Percentiles rank a stretch among this genome's conserved stretches.
Conservation (phyloP, 768 basidiomycete genomes). For the Pseudohyphozyma bogoriensis region DNA sequence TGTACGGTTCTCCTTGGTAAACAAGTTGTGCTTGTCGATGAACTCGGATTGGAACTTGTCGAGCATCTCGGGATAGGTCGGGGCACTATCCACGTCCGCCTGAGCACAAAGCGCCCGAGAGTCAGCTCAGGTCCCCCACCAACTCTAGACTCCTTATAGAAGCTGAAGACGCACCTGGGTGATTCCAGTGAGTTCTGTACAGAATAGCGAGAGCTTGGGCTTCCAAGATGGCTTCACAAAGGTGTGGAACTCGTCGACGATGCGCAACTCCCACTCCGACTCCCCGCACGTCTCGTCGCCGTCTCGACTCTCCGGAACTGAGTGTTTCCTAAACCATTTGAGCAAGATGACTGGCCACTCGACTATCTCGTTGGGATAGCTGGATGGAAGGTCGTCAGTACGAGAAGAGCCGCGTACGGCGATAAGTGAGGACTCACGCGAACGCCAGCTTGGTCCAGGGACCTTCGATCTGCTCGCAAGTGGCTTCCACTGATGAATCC, state of each 20-base stretch:
- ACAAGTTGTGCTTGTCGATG: conserved; percentile 19
- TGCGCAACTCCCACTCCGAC: conserved; percentile 45
- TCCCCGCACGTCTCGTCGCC: background rate
- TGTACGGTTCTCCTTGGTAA: conserved; percentile 26
- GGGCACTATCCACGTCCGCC: conserved; percentile 70
- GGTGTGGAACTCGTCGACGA: conserved; percentile 71
- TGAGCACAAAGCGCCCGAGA: conserved; percentile 41
- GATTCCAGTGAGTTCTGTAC: conserved; percentile 79
- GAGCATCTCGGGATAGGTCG: conserved; percentile 60
- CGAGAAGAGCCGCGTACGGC: no score
- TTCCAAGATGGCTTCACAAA: conserved; percentile 83
- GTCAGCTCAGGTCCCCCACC: no score
- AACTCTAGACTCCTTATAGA: no score
- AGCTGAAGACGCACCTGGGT: conserved; percentile 56
- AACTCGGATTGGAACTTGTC: conserved; percentile 35
- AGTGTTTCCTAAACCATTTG: conserved; percentile 48
- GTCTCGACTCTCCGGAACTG: background rate
- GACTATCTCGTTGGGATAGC: conserved; percentile 92
- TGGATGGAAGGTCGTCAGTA: conserved; percentile 46
- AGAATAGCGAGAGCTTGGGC: conserved; percentile 70
- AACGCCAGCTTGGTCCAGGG: conserved; percentile 21
- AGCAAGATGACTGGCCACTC: conserved; percentile 89
- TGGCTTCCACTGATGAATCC: conserved; percentile 76
- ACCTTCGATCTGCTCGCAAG: conserved; percentile 45
- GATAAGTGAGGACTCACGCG: background rate